Evolutionary conservation across 257 asterid species (phyloP).

Genomic region (Schizonepeta tenuifolia): DNA sequence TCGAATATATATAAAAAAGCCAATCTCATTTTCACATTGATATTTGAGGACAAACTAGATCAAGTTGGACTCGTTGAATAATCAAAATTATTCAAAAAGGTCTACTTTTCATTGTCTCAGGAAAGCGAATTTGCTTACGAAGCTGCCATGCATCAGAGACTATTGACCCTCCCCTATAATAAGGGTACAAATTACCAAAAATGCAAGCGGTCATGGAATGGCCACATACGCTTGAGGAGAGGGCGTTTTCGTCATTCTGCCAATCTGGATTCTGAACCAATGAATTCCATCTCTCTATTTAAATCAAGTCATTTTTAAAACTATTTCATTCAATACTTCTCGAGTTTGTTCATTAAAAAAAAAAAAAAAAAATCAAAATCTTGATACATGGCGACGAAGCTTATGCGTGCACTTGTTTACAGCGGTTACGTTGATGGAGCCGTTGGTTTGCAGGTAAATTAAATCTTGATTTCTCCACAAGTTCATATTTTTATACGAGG

Average conservation of each 20-base stretch:
- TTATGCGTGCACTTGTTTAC: slow-evolving; percentile 62
- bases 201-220: background rate
- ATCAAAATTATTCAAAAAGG: background rate
- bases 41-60: too few species aligned
- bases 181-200: too few species aligned
- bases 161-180: background rate
- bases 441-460: slow-evolving; percentile 53
- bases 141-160: background rate
- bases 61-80: background rate
- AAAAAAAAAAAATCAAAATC: too few species aligned
- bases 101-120: too few species aligned
- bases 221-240: background rate
- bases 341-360: too few species aligned
- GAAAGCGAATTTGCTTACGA: too few species aligned
- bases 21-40: too few species aligned
- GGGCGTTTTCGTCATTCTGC: background rate
- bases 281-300: background rate
- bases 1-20: too few species aligned
- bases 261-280: background rate
- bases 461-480: background rate
- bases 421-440: slow-evolving; percentile 51
- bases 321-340: background rate
- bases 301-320: background rate
- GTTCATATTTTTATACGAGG: background rate
- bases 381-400: slow-evolving; percentile 29